These are phyloP conservation scores for Neofusicoccum kwambonambiense DNA, from an alignment of 2,329 filamentous ascomycete species.

Conservation along the genomic window DNA sequence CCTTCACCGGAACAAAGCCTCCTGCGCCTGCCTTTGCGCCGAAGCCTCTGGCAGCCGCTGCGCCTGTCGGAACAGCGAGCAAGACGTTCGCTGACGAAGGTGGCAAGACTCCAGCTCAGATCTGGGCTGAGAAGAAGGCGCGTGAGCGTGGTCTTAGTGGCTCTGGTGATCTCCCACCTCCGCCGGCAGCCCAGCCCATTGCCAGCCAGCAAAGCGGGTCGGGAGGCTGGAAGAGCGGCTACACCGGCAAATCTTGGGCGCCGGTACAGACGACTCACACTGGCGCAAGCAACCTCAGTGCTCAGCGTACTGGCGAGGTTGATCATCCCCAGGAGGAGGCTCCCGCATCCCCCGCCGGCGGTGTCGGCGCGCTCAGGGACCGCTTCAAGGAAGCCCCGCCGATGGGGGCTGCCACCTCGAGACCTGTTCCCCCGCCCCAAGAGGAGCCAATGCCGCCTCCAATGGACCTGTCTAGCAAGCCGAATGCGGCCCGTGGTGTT, in stretches of 20 bases:
- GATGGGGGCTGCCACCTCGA: slow-evolving; percentile 55
- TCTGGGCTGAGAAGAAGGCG: slow-evolving; percentile 98
- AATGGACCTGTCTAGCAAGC: slow-evolving; percentile 67
- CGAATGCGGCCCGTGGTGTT: slow-evolving; percentile 63
- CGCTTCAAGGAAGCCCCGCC: slow-evolving; percentile 77
- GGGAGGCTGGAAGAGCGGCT: slow-evolving; percentile 82
- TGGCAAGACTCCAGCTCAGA: slow-evolving; percentile 92
- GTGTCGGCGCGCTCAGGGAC: slow-evolving; percentile 73
- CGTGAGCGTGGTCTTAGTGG: slow-evolving; percentile 64
- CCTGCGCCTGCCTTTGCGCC: slow-evolving; percentile 71
- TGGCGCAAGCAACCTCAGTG: slow-evolving; percentile 53
- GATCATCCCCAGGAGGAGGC: slow-evolving; percentile 50
- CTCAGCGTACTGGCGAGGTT: slow-evolving; percentile 64
- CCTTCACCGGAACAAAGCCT: slow-evolving; percentile 85
- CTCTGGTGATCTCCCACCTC: slow-evolving; percentile 48
- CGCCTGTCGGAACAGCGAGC: slow-evolving; percentile 76
- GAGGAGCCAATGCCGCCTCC: slow-evolving; percentile 55
- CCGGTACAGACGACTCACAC: slow-evolving; percentile 74
- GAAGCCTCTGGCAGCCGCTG: slow-evolving; percentile 58
- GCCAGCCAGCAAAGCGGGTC: slow-evolving; percentile 67
- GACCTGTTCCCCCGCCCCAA: slow-evolving; percentile 40
- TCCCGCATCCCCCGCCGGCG: slow-evolving; percentile 59
- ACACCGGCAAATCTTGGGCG: slow-evolving; percentile 86
- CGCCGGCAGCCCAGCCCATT: slow-evolving; percentile 39
- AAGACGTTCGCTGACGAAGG: slow-evolving; percentile 92